Evolutionary conservation across 768 basidiomycete species (phyloP).

Genomic region (Phanerochaete sordida): DNA sequence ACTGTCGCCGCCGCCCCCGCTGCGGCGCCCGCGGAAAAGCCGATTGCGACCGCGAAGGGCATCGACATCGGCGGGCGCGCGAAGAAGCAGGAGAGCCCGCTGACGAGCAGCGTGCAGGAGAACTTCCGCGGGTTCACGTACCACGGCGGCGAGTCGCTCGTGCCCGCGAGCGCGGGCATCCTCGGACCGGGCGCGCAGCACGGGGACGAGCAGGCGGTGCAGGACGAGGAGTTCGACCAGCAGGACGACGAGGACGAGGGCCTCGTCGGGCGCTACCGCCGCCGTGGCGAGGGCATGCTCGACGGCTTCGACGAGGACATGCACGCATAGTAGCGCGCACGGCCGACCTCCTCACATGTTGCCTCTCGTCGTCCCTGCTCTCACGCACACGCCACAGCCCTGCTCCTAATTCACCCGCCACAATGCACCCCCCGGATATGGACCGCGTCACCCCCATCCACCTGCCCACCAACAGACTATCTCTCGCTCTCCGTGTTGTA

Average conservation of each 20-base stretch:
- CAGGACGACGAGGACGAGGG: conserved; percentile 49
- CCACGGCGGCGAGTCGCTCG: conserved; percentile 67
- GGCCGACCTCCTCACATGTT: too few relatives aligned
- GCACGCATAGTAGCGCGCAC: not conserved
- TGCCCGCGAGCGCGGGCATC: conserved; percentile 36
- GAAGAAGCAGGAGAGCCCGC: conserved; percentile 46
- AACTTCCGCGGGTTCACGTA: conserved; percentile 96
- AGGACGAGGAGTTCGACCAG: conserved; percentile 35
- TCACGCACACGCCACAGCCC: too few relatives aligned
- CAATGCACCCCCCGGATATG: not conserved
- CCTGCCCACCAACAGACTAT: not conserved
- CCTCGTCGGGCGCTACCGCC: conserved; percentile 72
- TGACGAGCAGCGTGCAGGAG: conserved; percentile 93
- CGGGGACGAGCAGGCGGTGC: conserved; percentile 22
- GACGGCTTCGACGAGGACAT: conserved; percentile 28
- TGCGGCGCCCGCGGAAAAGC: too few relatives aligned
- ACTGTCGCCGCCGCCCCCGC: too few relatives aligned
- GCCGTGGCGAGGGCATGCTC: conserved; percentile 36
- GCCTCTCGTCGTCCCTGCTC: too few relatives aligned
- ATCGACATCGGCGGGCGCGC: conserved; percentile 44
- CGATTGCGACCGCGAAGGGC: conserved; percentile 16
- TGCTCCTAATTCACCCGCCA: not conserved
- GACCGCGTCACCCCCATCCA: not conserved
- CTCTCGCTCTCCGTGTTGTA: not conserved
- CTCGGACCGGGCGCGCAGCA: conserved; percentile 27